Conservation (phyloP, 768 basidiomycete genomes). For the Russula earlei region DNA sequence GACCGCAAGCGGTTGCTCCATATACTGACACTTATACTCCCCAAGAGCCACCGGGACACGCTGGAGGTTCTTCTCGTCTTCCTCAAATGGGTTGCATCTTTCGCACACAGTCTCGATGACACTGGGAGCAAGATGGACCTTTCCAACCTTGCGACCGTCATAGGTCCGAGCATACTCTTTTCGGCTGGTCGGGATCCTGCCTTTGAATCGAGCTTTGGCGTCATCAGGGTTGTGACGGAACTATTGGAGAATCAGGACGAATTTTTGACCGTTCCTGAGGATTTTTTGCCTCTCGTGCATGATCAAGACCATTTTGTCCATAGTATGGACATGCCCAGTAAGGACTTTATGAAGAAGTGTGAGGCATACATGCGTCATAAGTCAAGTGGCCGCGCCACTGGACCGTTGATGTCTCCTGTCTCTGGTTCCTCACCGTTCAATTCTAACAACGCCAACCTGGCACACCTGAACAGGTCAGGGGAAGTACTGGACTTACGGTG, state of each 20-base stretch:
- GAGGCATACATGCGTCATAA: slow-evolving; percentile 81
- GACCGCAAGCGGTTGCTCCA: slow-evolving; percentile 82
- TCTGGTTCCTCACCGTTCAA: slow-evolving; percentile 32
- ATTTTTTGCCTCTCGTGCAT: slow-evolving; percentile 75
- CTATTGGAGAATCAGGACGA: slow-evolving; percentile 91
- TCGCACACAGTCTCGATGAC: slow-evolving; percentile 94
- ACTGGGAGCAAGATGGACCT: slow-evolving; percentile 99
- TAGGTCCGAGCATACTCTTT: slow-evolving; percentile 96
- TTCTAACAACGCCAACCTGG: slow-evolving; percentile 25
- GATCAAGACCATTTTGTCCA: slow-evolving; percentile 91
- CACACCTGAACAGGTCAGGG: slow-evolving; percentile 15
- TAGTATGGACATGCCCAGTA: slow-evolving; percentile 80
- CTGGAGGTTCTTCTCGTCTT: slow-evolving; percentile 98
- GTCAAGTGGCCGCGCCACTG: slow-evolving; percentile 45
- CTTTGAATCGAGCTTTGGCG: slow-evolving; percentile 86
- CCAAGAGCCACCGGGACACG: slow-evolving; percentile 91
- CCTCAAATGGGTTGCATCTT: slow-evolving; percentile 98
- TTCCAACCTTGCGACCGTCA: slow-evolving; percentile 90
- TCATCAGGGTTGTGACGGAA: slow-evolving; percentile 76
- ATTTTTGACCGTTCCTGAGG: slow-evolving; percentile 88
- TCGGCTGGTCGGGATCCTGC: slow-evolving; percentile 76
- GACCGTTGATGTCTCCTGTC: slow-evolving; percentile 28
- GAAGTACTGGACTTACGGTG: slow-evolving; percentile 17
- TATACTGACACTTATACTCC: slow-evolving; percentile 75
- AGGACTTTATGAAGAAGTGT: slow-evolving; percentile 93